Evolutionary conservation across 2,329 filamentous ascomycete genomes (phyloP), one percentile per base, ranked within the genome.

Genomic region (Phoma herbarum): DNA sequence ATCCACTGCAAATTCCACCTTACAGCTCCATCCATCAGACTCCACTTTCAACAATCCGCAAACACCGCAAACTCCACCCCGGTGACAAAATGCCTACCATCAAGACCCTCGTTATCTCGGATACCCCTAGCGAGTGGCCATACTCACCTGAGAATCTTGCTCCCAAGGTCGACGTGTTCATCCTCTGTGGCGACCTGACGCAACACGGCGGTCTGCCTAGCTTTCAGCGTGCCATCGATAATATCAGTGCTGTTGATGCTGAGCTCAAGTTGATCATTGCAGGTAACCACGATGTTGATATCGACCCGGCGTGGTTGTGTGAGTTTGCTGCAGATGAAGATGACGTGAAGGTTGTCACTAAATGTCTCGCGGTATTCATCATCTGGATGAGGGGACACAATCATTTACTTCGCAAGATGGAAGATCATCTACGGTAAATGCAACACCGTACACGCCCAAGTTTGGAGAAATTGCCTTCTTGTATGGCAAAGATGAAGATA

Each of bases 211-310:
- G 75, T 16, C 56, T 77, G 3, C 41, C 65, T 10, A 80, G 85
- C 65, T 82, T 85, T 63, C 61, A 77, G 18, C 57, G 63, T 7
- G 79, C 80, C 4, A 65, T 85, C 14, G 65, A 77, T 14, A 76
- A 82, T 65, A 76, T 87, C n/a, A 71, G 72, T 8, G 62, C 68
- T 0, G 78, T 84, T 33, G 70, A 82, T 6, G 84, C 84, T 1
- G 80, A 82, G 18, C 73, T 88, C 4, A 88, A 87, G 63, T 74
- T 88, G 25, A 79, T 87, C 35, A 87, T 88, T 52, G 82, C 85
- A 0, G 85, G 85, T 0, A 88, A 88, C 68, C 86, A 88, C 72
- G 85, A 88, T 65, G 74, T 86, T 18, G 82, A 81, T 2, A 78
- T 88, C 0, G 84, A 88, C 62, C 71, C 76, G 47, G 71, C 28